Conservation (phyloP, 2,329 filamentous ascomycete genomes). For the Venturiaceae sp. region DNA sequence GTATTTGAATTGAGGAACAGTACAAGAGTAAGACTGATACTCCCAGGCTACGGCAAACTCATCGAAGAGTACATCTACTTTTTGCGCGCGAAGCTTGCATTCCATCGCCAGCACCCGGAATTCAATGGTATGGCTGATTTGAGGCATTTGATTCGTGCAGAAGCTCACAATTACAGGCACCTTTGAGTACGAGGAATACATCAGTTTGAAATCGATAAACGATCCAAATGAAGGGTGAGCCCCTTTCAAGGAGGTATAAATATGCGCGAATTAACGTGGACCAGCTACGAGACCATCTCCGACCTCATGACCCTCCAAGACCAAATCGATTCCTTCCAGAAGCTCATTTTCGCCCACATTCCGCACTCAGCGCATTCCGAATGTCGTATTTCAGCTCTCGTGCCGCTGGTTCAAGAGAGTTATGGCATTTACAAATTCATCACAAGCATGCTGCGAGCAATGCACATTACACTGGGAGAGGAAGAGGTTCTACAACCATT, state of each 20-base stretch:
- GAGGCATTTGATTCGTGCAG: neutral
- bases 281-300: constrained; percentile 76
- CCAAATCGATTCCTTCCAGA: constrained; percentile 97
- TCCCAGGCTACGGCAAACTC: constrained; percentile 67
- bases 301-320: constrained; percentile 96
- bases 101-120: constrained; percentile 92
- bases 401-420: constrained; percentile 91
- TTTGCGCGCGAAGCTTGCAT: constrained; percentile 86
- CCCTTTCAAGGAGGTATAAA: neutral
- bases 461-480: constrained; percentile 90
- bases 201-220: constrained; percentile 95
- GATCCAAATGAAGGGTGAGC: constrained; percentile 89
- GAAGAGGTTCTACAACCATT: constrained; percentile 86
- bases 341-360: constrained; percentile 96
- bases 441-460: constrained; percentile 96
- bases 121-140: constrained; percentile 63
- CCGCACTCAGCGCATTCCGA: constrained; percentile 87
- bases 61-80: constrained; percentile 97
- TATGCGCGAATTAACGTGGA: constrained; percentile 8
- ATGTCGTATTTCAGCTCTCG: constrained; percentile 87
- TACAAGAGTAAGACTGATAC: too few species aligned
- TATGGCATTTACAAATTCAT: constrained; percentile 99
- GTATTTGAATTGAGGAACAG: constrained; percentile 30
- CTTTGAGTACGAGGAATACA: constrained; percentile 98
- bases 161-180: constrained; percentile 39